Conservation (phyloP, 805 yeast genomes). For the Aciculoconidium aculeatum region DNA sequence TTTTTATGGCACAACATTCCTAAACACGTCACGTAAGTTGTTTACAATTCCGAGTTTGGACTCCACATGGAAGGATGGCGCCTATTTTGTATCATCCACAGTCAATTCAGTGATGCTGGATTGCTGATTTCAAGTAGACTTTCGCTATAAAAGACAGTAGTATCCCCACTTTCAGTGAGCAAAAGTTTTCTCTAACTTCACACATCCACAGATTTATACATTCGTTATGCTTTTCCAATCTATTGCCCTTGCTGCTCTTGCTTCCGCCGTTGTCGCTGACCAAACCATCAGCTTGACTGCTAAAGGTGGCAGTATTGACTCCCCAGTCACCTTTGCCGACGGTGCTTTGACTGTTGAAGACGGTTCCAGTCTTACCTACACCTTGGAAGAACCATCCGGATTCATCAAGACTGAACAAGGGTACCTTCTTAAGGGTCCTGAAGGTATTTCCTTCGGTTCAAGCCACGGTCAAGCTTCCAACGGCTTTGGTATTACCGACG, state of each 20-base stretch:
- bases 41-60: too few species aligned
- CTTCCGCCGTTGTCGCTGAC: conserved; percentile 25
- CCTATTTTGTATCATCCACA: too few species aligned
- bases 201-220: conserved; percentile 2
- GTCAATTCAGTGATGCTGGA: too few species aligned
- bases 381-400: conserved; percentile 27
- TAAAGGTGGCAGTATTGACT: conserved; percentile 17
- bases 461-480: conserved; percentile 15
- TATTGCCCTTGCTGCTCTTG: conserved; percentile 17
- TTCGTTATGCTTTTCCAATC: conserved; percentile 11
- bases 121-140: too few species aligned
- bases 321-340: conserved; percentile 13
- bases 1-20: too few species aligned
- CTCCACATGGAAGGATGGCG: too few species aligned
- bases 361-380: conserved; percentile 15
- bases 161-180: too few species aligned
- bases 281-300: conserved; percentile 24
- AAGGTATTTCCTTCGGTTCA: conserved; percentile 13
- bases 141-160: too few species aligned
- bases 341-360: conserved; percentile 6
- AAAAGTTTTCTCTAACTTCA: too few species aligned
- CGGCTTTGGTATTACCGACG: conserved; percentile 22
- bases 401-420: conserved; percentile 16
- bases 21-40: too few species aligned
- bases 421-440: conserved; percentile 10